Base-by-base conservation (phyloP, 305 asterid genomes). In the Petunia hybrid region DNA sequence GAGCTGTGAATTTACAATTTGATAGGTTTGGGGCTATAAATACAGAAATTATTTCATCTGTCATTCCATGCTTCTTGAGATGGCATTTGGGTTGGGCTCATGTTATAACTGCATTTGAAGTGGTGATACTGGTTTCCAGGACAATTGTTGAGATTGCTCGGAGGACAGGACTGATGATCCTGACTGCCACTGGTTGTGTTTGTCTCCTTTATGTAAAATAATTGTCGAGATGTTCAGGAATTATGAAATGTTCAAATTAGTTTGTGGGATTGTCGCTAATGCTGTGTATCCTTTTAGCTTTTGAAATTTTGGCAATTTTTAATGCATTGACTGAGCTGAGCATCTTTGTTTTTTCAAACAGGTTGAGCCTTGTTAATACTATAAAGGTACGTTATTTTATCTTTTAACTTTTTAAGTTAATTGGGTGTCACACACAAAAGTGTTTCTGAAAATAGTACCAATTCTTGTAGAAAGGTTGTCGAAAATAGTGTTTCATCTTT, bases 341-440 rank as follows among this genome's bases (percentile, higher is more conserved):
- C 46, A 36, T 42, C 36, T 48, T 57, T 22, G 3, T 14, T 7
- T 5, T 81, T 40, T 9, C 45, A 38, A 73, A 4, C 84, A 81
- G 84, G 84, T 81, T 81, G 80, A 81, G 80, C 84, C 84, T 81
- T 48, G 84, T 81, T 45, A 22, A 76, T 39, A 81, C 84, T 31
- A 81, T 89, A 51, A 89, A 85, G 90, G 91, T 89, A 87, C 74
- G 63, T 43, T 53, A 67, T 42, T 69, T 59, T 22, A 43, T 62
- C 13, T 14, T 73, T 46, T 22, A 22, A 22, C 31, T 22, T 73
- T 51, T 73, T 73, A 73, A 51, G 45, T 73, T 51, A 35, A 71
- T 35, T 73, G 14, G 78, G 36, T 7, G 13, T 51, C 63, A 2
- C 4, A 9, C 14, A 9, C 10, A 14, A 39, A 41, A 4, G 5